Conservation (phyloP, 495 filamentous ascomycete species). For the Daldinia loculata region DNA sequence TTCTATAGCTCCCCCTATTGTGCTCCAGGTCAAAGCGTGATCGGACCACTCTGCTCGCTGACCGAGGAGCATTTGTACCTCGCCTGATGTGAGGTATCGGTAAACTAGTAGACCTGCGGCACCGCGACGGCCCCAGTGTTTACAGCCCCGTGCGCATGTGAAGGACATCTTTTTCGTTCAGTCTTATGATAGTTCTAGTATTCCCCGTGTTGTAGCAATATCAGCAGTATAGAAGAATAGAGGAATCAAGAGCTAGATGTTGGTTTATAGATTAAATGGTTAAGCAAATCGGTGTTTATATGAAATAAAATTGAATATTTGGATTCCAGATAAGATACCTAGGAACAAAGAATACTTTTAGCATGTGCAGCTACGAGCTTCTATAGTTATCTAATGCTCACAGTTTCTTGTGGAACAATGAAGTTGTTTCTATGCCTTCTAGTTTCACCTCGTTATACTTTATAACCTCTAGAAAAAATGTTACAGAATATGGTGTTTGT, state of each 20-base stretch:
- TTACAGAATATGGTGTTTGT: no score
- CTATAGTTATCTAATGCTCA: no score
- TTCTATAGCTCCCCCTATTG: conserved; percentile 10
- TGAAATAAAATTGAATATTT: no score
- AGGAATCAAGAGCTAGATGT: not conserved
- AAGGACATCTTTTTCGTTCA: not conserved
- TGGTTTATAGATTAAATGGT: no score
- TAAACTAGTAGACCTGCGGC: conserved; percentile 13
- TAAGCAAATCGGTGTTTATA: no score
- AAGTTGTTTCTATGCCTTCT: no score
- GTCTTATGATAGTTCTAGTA: not conserved
- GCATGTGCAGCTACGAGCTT: no score
- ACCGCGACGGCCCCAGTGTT: conserved; percentile 3
- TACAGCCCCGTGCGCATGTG: not conserved
- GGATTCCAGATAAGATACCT: no score
- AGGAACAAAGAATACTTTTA: no score
- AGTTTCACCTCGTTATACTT: no score
- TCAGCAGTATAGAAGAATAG: not conserved
- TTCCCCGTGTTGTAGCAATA: not conserved
- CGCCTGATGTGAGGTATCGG: conserved; percentile 6
- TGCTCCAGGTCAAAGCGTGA: not conserved
- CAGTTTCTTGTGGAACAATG: no score
- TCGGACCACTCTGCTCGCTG: not conserved
- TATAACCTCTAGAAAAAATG: no score
- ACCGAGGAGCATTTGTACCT: conserved; percentile 22